Evolutionary conservation across 768 basidiomycete genomes (phyloP).

Genomic region (Termitomyces sp.): DNA sequence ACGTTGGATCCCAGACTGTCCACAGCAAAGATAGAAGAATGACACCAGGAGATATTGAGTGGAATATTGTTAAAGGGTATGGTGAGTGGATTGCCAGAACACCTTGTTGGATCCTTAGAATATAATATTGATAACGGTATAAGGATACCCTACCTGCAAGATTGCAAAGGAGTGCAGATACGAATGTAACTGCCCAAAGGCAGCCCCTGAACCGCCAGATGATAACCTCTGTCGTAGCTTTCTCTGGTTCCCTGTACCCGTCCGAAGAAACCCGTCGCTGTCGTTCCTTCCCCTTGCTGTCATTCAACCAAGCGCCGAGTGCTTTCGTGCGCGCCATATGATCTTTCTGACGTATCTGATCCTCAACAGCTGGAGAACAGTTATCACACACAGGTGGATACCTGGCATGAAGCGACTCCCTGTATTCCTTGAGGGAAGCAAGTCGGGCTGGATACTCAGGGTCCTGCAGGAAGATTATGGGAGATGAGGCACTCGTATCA

Average conservation of each 20-base stretch:
- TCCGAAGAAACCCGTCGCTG: slow-evolving; percentile 46
- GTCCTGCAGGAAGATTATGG: slow-evolving; percentile 41
- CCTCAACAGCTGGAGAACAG: slow-evolving; percentile 79
- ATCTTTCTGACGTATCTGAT: slow-evolving; percentile 74
- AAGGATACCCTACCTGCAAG: slow-evolving; percentile 38
- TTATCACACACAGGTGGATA: slow-evolving; percentile 84
- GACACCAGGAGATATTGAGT: slow-evolving; percentile 46
- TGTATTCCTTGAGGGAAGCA: slow-evolving; percentile 66
- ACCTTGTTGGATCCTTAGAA: slow-evolving; percentile 21
- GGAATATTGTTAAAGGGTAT: slow-evolving; percentile 20
- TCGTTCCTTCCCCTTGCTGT: slow-evolving; percentile 63
- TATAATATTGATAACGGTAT: background rate
- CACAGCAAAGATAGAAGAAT: slow-evolving; percentile 64
- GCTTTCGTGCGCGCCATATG: slow-evolving; percentile 79
- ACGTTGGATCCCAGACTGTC: slow-evolving; percentile 87
- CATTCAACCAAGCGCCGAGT: slow-evolving; percentile 65
- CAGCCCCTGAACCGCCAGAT: slow-evolving; percentile 70
- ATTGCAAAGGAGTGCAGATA: slow-evolving; percentile 39
- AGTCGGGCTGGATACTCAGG: slow-evolving; percentile 67
- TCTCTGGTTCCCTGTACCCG: slow-evolving; percentile 37
- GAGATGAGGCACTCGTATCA: background rate
- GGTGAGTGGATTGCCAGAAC: slow-evolving; percentile 28
- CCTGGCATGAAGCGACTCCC: slow-evolving; percentile 67
- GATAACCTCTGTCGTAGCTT: slow-evolving; percentile 44
- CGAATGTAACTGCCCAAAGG: slow-evolving; percentile 56